Evolutionary conservation across 305 asterid genomes (phyloP), one percentile per base, ranked within the genome.

Genomic region (Rubia balearica): DNA sequence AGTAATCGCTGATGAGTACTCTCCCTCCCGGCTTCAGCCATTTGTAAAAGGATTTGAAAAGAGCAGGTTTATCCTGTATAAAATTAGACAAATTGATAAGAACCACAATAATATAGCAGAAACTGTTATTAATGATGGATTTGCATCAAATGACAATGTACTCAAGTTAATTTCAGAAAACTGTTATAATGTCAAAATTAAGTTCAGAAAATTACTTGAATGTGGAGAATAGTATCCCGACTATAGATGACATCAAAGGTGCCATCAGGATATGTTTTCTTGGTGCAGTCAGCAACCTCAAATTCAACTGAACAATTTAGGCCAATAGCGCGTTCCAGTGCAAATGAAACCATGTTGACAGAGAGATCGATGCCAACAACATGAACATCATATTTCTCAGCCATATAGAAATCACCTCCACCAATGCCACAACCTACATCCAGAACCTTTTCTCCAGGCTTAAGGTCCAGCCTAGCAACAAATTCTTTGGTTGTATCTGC

Each of bases 381-480:
- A 79, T 94, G 91, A 77, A 86, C 96, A 72, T 88, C 96, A 8
- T 83, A 91, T 62, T 86, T 82, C 19, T 94, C 94, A 46, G 99
- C 97, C 98, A 94, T 91, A 86, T 84, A 94, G 76, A 94, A 91
- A 75, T 94, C 96, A 51, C 99, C 99, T 75, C 99, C 99, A 64
- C 98, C 99, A 77, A 94, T 94, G 33, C 99, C 98, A 79, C 99
- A 94, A 24, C 99, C 99, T 65, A 94, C 99, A 75, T 94, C 99
- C 41, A 94, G 90, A 51, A 91, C 96, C 69, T 87, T 94, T 77
- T 95, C 96, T 48, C 99, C 96, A 64, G 96, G 87, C 83, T 88
- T 83, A 67, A 94, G 99, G 77, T 88, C 84, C 77, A 94, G 81
- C 77, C 78, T 83, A 73, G 79, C 84, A 4, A 91, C 97, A 81